A percentile compares a stretch with the other conserved stretches of the same genome.
phyloP scores from a whole-genome alignment of 139 green algal genomes.

The Auxenochlorella pyrenoidosa region DNA sequence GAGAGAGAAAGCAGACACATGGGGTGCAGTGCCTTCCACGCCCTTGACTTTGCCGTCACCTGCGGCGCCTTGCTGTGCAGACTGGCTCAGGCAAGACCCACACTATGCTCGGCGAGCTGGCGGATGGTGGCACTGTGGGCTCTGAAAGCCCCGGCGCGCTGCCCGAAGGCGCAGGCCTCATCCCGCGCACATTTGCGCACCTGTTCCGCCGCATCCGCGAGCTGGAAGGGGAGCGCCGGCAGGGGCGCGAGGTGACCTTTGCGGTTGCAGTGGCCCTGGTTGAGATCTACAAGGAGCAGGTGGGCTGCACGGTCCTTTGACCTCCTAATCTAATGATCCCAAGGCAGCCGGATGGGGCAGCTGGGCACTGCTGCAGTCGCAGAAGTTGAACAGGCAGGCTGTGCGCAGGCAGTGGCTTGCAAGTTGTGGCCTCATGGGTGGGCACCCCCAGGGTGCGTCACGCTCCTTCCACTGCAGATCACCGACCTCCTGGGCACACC shows the following conservation, averaged over 20 bases:
- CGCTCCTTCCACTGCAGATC: conserved; percentile 57
- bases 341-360: background rate
- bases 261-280: conserved; percentile 55
- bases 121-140: background rate
- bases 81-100: conserved; percentile 54
- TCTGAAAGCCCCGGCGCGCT: conserved; percentile 4
- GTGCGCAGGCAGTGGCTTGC: background rate
- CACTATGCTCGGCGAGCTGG: conserved; percentile 75
- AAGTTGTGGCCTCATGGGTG: background rate
- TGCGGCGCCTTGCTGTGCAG: background rate
- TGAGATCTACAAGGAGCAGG: conserved; percentile 98
- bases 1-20: background rate
- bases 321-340: too few species aligned
- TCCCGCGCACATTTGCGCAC: conserved; percentile 81
- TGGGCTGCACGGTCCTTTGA: background rate
- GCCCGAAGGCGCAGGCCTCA: conserved; percentile 67
- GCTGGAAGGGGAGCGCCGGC: conserved; percentile 46
- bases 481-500: conserved; percentile 82
- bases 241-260: conserved; percentile 18
- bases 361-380: background rate
- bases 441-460: background rate
- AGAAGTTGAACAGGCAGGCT: background rate
- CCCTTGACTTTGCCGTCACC: background rate
- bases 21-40: background rate
- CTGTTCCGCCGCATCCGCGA: conserved; percentile 78